Evolutionary conservation across 2,329 filamentous ascomycete species (phyloP).

Genomic region (Botrytis porri): DNA sequence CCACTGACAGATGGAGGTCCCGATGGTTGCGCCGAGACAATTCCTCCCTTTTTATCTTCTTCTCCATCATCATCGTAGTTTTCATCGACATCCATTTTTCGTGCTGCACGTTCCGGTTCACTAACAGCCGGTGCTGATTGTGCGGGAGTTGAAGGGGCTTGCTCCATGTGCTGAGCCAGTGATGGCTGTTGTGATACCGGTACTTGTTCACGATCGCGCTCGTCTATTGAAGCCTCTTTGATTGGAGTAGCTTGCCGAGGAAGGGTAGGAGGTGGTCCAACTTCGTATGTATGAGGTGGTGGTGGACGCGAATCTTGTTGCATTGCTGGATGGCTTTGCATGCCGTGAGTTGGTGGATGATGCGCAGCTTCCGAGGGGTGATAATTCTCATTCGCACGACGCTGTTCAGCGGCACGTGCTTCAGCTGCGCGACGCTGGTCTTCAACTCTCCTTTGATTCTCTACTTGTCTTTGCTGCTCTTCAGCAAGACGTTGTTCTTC

Average conservation of each 20-base stretch:
- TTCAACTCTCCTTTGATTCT: conserved; percentile 44
- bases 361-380: conserved; percentile 92
- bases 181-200: conserved; percentile 25
- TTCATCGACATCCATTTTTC: conserved; percentile 96
- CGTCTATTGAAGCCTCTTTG: conserved; percentile 57
- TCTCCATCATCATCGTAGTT: conserved; percentile 95
- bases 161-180: conserved; percentile 41
- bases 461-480: conserved; percentile 38
- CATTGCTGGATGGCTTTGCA: conserved; percentile 58
- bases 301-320: conserved; percentile 51
- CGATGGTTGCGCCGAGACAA: conserved; percentile 46
- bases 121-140: conserved; percentile 49
- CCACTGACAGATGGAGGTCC: conserved; percentile 42
- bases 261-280: conserved; percentile 42
- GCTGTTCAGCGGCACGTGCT: conserved; percentile 59
- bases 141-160: conserved; percentile 40
- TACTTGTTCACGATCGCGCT: conserved; percentile 45
- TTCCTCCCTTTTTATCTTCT: conserved; percentile 68
- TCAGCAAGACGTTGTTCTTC: conserved; percentile 48
- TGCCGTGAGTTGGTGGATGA: conserved; percentile 65
- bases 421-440: conserved; percentile 59
- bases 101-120: conserved; percentile 78
- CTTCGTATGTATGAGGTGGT: conserved; percentile 51
- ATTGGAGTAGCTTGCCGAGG: conserved; percentile 19
- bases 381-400: conserved; percentile 73